phyloP scores from a whole-genome alignment of 805 yeast species.

The Lachancea sp. region DNA sequence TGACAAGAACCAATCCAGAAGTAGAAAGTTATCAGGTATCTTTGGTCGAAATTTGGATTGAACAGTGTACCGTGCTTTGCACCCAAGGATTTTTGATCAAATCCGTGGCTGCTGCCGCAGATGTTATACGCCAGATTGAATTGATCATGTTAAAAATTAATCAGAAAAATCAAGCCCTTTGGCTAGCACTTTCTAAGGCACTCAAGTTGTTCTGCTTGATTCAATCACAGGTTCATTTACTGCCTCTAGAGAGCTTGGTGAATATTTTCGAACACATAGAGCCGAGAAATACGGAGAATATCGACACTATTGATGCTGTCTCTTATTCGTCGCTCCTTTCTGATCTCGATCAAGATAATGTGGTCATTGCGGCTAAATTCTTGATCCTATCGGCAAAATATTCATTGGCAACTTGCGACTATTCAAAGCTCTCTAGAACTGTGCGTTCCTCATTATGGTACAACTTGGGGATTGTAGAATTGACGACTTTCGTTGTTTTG shows the following conservation, averaged over 20 bases:
- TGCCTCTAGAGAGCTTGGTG: conserved; percentile 44
- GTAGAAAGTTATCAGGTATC: conserved; percentile 48
- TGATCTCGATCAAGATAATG: conserved; percentile 22
- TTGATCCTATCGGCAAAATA: conserved; percentile 43
- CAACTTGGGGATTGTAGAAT: conserved; percentile 65
- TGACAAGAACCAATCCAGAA: conserved; percentile 40
- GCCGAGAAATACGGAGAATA: conserved; percentile 6
- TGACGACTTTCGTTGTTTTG: conserved; percentile 39
- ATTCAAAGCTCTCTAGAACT: conserved; percentile 34
- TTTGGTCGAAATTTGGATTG: conserved; percentile 50
- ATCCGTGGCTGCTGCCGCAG: conserved; percentile 44
- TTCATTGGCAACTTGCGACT: conserved; percentile 31
- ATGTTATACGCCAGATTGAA: conserved; percentile 37
- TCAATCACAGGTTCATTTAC: conserved; percentile 43
- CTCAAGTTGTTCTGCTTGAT: conserved; percentile 47
- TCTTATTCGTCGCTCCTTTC: conserved; percentile 16
- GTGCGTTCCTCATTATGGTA: conserved; percentile 51
- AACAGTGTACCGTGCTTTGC: conserved; percentile 47
- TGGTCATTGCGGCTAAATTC: conserved; percentile 36
- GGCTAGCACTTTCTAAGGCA: conserved; percentile 61
- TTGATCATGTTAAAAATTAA: conserved; percentile 15
- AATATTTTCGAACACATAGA: conserved; percentile 23
- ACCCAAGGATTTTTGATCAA: conserved; percentile 61
- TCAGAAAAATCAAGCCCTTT: conserved; percentile 44
- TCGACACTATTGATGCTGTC: conserved; percentile 30